A percentile compares a stretch with the other conserved stretches of the same genome.
Conservation (phyloP, 495 filamentous ascomycete species). For the Penicillium crystallinum region DNA sequence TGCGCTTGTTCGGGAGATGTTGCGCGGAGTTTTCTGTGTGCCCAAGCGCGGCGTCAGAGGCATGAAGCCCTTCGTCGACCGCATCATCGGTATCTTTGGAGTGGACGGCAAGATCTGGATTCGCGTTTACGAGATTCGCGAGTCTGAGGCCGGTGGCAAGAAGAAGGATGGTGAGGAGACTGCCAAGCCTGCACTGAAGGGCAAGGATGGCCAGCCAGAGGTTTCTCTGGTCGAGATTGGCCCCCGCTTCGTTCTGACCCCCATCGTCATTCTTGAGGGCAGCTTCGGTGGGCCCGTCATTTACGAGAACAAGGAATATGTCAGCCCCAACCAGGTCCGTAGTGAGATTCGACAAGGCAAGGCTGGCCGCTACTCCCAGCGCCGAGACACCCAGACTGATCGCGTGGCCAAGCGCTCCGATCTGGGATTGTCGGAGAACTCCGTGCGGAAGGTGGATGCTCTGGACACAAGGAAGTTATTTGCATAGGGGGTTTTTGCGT, state of each 20-base stretch:
- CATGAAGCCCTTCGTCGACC: slow-evolving; percentile 93
- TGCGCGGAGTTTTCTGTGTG: slow-evolving; percentile 89
- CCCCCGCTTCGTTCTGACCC: slow-evolving; percentile 89
- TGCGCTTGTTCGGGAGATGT: slow-evolving; percentile 58
- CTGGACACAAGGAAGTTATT: slow-evolving; percentile 81
- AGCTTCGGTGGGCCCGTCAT: slow-evolving; percentile 95
- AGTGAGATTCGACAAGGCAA: slow-evolving; percentile 68
- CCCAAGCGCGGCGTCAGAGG: slow-evolving; percentile 75
- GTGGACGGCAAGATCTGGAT: slow-evolving; percentile 97
- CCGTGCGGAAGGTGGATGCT: slow-evolving; percentile 56
- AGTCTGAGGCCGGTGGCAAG: slow-evolving; percentile 58
- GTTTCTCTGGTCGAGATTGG: slow-evolving; percentile 88
- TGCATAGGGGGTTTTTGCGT: slow-evolving; percentile 44
- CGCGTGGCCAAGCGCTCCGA: slow-evolving; percentile 66
- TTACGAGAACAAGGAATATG: slow-evolving; percentile 98
- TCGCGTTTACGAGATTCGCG: slow-evolving; percentile 86
- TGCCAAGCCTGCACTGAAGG: slow-evolving; percentile 31
- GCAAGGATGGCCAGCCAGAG: slow-evolving; percentile 53
- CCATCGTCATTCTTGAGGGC: slow-evolving; percentile 91
- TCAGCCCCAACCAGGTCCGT: slow-evolving; percentile 91
- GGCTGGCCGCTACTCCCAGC: slow-evolving; percentile 66
- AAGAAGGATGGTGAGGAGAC: slow-evolving; percentile 30
- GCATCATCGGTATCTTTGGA: slow-evolving; percentile 86
- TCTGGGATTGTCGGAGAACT: slow-evolving; percentile 67
- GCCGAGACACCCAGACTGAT: slow-evolving; percentile 69